Evolutionary conservation across 495 filamentous ascomycete species (phyloP).

Genomic region (Hyaloscypha finlandica): DNA sequence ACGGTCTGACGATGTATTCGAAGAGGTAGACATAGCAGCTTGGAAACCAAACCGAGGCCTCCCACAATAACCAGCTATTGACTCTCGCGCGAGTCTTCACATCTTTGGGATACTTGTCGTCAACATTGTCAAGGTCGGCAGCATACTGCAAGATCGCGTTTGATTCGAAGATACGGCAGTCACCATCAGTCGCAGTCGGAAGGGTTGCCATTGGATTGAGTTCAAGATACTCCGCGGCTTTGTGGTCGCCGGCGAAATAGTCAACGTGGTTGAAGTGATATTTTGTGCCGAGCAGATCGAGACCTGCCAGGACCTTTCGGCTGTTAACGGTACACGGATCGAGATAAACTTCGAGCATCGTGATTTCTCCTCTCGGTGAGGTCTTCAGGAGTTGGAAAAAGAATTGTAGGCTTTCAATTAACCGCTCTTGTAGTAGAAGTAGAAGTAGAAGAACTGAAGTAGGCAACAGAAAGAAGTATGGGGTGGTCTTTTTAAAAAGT

Average conservation of each 20-base stretch:
- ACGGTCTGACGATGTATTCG: slow-evolving; percentile 38
- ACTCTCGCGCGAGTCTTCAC: slow-evolving; percentile 33
- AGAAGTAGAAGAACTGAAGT: not conserved
- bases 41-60: slow-evolving; percentile 23
- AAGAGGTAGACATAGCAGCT: slow-evolving; percentile 36
- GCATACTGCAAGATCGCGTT: slow-evolving; percentile 41
- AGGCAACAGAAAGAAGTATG: not conserved
- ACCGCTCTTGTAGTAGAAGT: no score
- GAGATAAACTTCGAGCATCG: slow-evolving; percentile 38
- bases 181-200: slow-evolving; percentile 35
- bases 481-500: not conserved
- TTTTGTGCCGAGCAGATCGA: slow-evolving; percentile 34
- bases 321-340: slow-evolving; percentile 40
- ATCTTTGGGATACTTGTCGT: slow-evolving; percentile 34
- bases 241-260: slow-evolving; percentile 38
- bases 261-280: slow-evolving; percentile 37
- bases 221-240: slow-evolving; percentile 32
- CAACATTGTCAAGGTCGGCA: slow-evolving; percentile 26
- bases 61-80: slow-evolving; percentile 41
- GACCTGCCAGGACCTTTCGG: slow-evolving; percentile 39
- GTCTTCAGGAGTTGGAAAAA: no score
- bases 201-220: slow-evolving; percentile 39
- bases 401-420: no score
- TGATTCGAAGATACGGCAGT: slow-evolving; percentile 36
- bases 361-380: slow-evolving; percentile 7